Conservation (phyloP, 2,329 filamentous ascomycete species). For the Juglanconis sp. region DNA sequence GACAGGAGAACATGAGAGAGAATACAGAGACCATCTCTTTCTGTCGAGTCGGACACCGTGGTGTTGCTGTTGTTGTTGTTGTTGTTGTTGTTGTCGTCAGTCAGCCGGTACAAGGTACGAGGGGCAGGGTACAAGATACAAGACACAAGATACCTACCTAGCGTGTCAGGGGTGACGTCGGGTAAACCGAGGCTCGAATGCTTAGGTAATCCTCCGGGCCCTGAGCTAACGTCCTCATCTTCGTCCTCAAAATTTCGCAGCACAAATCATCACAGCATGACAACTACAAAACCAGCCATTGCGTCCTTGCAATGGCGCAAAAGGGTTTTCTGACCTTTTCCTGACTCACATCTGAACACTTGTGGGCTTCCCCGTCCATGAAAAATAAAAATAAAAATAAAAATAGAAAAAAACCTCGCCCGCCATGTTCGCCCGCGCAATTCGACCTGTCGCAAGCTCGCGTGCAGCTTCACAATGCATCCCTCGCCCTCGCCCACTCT, state of each 20-base stretch:
- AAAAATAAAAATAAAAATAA: too few relatives aligned
- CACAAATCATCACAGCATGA: constrained; percentile 13
- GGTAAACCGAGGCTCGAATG: background rate
- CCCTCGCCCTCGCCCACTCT: background rate
- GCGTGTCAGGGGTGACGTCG: too few relatives aligned
- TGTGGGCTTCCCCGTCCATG: background rate
- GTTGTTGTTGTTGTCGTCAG: too few relatives aligned
- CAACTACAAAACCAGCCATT: constrained; percentile 2
- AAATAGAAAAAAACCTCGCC: background rate
- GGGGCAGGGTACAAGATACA: too few relatives aligned
- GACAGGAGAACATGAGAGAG: too few relatives aligned
- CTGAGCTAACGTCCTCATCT: background rate
- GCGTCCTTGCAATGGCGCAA: constrained; percentile 12
- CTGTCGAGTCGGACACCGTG: too few relatives aligned
- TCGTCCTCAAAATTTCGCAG: constrained; percentile 17
- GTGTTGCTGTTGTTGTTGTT: too few relatives aligned
- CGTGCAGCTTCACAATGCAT: constrained; percentile 2
- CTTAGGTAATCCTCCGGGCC: background rate
- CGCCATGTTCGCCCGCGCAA: constrained; percentile 13
- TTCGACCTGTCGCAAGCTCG: constrained; percentile 8
- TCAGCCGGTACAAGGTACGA: too few relatives aligned
- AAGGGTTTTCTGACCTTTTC: constrained; percentile 5
- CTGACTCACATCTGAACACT: background rate
- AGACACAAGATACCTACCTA: too few relatives aligned
- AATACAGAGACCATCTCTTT: too few relatives aligned